phyloP scores from a whole-genome alignment of 495 filamentous ascomycete species.

The Amniculicola lignicola region DNA sequence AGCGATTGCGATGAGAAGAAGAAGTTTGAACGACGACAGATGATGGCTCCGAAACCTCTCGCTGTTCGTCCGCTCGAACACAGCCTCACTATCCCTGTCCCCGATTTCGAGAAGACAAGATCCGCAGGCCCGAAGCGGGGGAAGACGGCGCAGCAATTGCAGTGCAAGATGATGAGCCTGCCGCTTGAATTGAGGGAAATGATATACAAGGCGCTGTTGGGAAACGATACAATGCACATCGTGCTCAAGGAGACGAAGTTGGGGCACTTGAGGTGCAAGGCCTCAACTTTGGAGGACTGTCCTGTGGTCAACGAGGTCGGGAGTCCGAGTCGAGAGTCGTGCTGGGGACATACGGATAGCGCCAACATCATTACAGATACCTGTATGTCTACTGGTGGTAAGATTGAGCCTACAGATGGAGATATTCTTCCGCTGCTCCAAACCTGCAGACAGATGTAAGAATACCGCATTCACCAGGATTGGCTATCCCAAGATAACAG shows the following conservation, averaged over 20 bases:
- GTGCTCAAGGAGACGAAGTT: conserved; percentile 24
- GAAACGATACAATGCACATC: conserved; percentile 26
- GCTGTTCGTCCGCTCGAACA: conserved; percentile 11
- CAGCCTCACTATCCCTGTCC: conserved; percentile 12
- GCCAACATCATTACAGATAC: conserved; percentile 17
- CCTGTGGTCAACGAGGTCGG: conserved; percentile 13
- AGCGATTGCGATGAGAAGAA: conserved; percentile 22
- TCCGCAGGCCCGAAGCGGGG: neutral
- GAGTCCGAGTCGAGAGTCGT: conserved; percentile 19
- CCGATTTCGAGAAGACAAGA: neutral
- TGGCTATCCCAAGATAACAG: neutral
- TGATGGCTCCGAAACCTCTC: conserved; percentile 21
- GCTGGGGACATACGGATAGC: conserved; percentile 25
- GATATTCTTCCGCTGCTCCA: conserved; percentile 18
- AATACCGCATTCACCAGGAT: neutral
- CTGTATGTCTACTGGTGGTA: neutral
- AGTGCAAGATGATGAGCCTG: conserved; percentile 17
- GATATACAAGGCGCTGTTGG: conserved; percentile 16
- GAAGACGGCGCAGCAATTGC: conserved; percentile 19
- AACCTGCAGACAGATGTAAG: conserved; percentile 26
- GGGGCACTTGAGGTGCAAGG: conserved; percentile 29
- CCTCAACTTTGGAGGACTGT: conserved; percentile 9
- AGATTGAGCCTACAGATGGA: conserved; percentile 22
- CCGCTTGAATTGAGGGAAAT: conserved; percentile 23
- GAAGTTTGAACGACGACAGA: conserved; percentile 26